Percentiles rank a stretch among this genome's conserved stretches.
These are phyloP conservation scores for Phytomonas francai DNA, from an alignment of 208 protist genomes.

Conservation along the genomic window DNA sequence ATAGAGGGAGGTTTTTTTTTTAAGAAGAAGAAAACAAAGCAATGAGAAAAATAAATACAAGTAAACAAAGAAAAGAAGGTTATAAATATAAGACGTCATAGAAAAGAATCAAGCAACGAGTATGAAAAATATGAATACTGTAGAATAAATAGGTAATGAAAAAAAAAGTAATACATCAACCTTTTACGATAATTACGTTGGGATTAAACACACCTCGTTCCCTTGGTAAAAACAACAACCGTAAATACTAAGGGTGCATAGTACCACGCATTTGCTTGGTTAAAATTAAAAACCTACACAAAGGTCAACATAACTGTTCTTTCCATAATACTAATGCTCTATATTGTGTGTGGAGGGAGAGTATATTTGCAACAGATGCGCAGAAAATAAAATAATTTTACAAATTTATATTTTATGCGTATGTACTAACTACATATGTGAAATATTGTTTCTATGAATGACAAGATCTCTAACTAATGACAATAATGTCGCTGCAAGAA, in stretches of 20 bases:
- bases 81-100: slow-evolving; percentile 5
- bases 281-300: slow-evolving; percentile 7
- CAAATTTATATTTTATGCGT: neutral
- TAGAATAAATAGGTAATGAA: slow-evolving; percentile 1
- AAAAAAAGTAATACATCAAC: neutral
- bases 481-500: slow-evolving; percentile 24
- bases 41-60: slow-evolving; percentile 12
- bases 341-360: neutral
- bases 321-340: slow-evolving; percentile 1
- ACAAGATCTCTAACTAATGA: slow-evolving; percentile 3
- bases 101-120: slow-evolving; percentile 1
- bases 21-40: slow-evolving; percentile 10
- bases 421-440: neutral
- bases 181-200: neutral
- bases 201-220: neutral
- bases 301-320: slow-evolving; percentile 1
- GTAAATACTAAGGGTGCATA: neutral
- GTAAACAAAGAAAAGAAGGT: slow-evolving; percentile 1
- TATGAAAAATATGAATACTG: slow-evolving; percentile 6
- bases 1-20: slow-evolving; percentile 1
- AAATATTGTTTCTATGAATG: neutral
- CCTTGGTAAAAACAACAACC: slow-evolving; percentile 3
- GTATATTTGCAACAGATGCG: neutral
- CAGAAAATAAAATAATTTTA: neutral
- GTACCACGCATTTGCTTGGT: neutral